These are phyloP conservation scores for Eutrema heterophyllum DNA, from an alignment of 345 rosid species.

Conservation along the genomic window DNA sequence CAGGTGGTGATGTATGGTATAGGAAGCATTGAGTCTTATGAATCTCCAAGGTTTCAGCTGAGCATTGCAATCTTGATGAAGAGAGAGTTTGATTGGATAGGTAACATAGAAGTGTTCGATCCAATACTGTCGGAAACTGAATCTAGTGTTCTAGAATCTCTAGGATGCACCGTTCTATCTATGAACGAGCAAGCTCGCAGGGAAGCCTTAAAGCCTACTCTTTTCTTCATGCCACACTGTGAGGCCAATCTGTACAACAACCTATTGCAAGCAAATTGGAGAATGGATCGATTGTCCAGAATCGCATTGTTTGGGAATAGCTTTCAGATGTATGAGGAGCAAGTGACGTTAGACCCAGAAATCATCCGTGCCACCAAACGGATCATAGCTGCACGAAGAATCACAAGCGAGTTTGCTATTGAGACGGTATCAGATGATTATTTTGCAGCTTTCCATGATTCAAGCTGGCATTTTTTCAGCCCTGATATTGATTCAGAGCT, in stretches of 20 bases:
- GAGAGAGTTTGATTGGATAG: slow-evolving; percentile 66
- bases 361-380: slow-evolving; percentile 38
- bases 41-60: slow-evolving; percentile 70
- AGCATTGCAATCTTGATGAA: slow-evolving; percentile 72
- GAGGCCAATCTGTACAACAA: slow-evolving; percentile 72
- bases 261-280: slow-evolving; percentile 70
- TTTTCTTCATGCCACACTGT: slow-evolving; percentile 93
- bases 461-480: slow-evolving; percentile 92
- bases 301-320: slow-evolving; percentile 74
- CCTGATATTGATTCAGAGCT: slow-evolving; percentile 37
- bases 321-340: slow-evolving; percentile 54
- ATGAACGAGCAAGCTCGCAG: slow-evolving; percentile 77
- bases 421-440: slow-evolving; percentile 56
- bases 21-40: slow-evolving; percentile 81
- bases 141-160: slow-evolving; percentile 46
- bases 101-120: slow-evolving; percentile 73
- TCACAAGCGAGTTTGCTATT: slow-evolving; percentile 47
- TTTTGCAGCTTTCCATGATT: slow-evolving; percentile 78
- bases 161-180: slow-evolving; percentile 69
- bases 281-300: slow-evolving; percentile 37
- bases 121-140: slow-evolving; percentile 76
- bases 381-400: slow-evolving; percentile 42
- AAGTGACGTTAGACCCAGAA: slow-evolving; percentile 34
- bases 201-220: slow-evolving; percentile 52
- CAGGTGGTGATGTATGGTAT: slow-evolving; percentile 78